These are phyloP conservation scores for Irpex sp. DNA, from an alignment of 1,284 basidiomycete genomes.

Conservation along the genomic window DNA sequence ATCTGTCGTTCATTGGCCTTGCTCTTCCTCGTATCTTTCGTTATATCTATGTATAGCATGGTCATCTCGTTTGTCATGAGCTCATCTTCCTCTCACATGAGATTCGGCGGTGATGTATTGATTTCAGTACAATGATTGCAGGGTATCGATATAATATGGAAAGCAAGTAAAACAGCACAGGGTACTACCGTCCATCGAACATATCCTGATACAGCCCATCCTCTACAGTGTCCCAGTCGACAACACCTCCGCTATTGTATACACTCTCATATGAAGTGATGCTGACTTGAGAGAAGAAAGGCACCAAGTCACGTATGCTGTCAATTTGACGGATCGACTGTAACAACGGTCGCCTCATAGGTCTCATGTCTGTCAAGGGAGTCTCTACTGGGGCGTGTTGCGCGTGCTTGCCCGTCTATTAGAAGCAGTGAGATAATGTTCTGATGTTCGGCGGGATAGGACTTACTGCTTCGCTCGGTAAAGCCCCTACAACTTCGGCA, in stretches of 20 bases:
- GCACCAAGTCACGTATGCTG: constrained; percentile 76
- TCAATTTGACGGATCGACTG: constrained; percentile 65
- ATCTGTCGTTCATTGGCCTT: background rate
- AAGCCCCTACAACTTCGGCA: constrained; percentile 73
- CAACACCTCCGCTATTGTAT: constrained; percentile 71
- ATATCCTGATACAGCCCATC: constrained; percentile 77
- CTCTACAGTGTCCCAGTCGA: constrained; percentile 90
- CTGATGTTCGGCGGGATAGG: background rate
- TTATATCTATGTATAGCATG: constrained; percentile 1
- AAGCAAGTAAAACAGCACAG: background rate
- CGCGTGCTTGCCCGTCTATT: constrained; percentile 8
- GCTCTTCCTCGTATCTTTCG: background rate
- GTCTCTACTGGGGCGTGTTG: constrained; percentile 14
- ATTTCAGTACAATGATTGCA: background rate
- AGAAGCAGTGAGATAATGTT: background rate
- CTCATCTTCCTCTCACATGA: background rate
- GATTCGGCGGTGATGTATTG: background rate
- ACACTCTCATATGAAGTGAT: constrained; percentile 87
- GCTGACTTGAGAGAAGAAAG: constrained; percentile 88
- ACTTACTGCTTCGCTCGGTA: constrained; percentile 44
- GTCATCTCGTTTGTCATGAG: background rate
- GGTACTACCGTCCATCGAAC: constrained; percentile 66
- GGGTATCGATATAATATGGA: background rate
- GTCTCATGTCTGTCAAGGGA: constrained; percentile 25
- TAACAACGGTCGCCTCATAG: constrained; percentile 73